These are phyloP conservation scores for Rhizophagus clarus DNA, from an alignment of 192 early-diverging fungal genomes.

Conservation along the genomic window DNA sequence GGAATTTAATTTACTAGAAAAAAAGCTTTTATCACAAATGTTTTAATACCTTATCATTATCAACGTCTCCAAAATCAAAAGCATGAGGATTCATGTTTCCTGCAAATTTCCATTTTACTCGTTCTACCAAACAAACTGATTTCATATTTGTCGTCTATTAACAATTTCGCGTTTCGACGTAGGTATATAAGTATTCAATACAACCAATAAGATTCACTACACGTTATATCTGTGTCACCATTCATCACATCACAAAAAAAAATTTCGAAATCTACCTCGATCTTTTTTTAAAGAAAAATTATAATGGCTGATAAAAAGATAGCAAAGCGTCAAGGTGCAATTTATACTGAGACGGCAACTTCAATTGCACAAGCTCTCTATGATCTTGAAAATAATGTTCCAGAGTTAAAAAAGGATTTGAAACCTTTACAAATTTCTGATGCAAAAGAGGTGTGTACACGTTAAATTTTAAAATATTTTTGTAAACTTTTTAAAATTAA, in stretches of 20 bases:
- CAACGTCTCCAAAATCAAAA: constrained; percentile 59
- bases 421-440: constrained; percentile 90
- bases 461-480: constrained; percentile 13
- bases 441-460: constrained; percentile 86
- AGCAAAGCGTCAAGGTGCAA: background rate
- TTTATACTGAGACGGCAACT: constrained; percentile 76
- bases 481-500: background rate
- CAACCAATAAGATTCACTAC: background rate
- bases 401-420: constrained; percentile 97
- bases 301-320: constrained; percentile 26
- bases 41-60: constrained; percentile 53
- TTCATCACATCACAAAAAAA: background rate
- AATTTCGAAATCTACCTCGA: background rate
- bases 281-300: background rate
- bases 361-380: constrained; percentile 94
- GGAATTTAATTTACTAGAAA: background rate
- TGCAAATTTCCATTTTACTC: constrained; percentile 53
- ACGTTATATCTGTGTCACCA: background rate
- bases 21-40: background rate
- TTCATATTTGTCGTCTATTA: background rate
- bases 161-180: no score
- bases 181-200: background rate
- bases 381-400: constrained; percentile 94
- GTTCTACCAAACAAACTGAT: constrained; percentile 56
- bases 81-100: constrained; percentile 64